These are phyloP conservation scores for Phellinidium pouzarii DNA, from an alignment of 1,284 basidiomycete species.

Conservation along the genomic window DNA sequence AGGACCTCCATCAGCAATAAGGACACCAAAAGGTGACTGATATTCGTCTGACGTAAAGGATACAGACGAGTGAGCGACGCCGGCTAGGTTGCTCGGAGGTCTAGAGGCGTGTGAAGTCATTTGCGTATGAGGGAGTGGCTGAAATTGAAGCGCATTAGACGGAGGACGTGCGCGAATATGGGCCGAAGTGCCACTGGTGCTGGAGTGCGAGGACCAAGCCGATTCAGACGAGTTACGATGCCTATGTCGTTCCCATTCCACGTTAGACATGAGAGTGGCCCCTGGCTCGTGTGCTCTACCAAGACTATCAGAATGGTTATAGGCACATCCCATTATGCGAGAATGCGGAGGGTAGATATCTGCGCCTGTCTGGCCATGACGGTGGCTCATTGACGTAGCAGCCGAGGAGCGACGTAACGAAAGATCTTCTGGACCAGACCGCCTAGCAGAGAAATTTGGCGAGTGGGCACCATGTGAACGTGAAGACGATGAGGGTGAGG, in stretches of 20 bases:
- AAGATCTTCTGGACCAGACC: background rate
- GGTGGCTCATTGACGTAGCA: background rate
- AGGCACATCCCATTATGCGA: background rate
- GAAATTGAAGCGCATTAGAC: conserved; percentile 17
- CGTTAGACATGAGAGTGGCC: background rate
- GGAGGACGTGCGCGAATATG: background rate
- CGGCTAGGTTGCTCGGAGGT: background rate
- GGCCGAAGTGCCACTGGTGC: conserved; percentile 11
- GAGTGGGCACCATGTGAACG: background rate
- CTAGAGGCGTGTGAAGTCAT: background rate
- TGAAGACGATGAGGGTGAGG: background rate
- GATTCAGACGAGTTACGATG: conserved; percentile 16
- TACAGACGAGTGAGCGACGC: background rate
- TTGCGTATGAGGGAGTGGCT: conserved; percentile 16
- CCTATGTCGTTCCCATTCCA: conserved; percentile 11
- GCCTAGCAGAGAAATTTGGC: background rate
- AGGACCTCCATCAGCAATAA: conserved; percentile 12
- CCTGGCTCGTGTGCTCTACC: background rate
- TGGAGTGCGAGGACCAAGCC: conserved; percentile 14
- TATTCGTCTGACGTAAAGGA: conserved; percentile 4
- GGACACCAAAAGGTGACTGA: conserved; percentile 13
- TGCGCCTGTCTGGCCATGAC: background rate
- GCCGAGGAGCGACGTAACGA: background rate
- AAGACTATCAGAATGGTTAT: background rate
- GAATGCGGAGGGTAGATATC: background rate